Percentiles rank a stretch among this genome's conserved stretches.
Conservation (phyloP, 2,329 filamentous ascomycete species). For the Trichoderma sp. region DNA sequence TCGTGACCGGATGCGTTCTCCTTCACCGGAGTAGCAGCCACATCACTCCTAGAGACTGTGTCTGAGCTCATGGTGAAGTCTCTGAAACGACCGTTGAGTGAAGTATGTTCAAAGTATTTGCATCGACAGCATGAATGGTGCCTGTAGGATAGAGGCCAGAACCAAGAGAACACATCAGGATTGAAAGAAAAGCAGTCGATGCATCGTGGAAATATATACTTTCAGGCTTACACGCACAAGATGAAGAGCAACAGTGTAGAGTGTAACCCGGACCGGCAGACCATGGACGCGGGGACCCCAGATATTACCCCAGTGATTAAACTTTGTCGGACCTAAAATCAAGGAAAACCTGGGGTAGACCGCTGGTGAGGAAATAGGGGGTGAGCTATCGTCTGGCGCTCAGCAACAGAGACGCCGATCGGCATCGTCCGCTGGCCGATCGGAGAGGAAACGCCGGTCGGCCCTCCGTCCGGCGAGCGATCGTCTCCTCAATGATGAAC, state of each 20-base stretch:
- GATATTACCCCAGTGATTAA: background rate
- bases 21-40: background rate
- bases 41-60: background rate
- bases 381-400: background rate
- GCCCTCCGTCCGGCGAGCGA: background rate
- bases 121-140: background rate
- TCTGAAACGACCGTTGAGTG: background rate
- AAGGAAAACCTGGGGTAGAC: slow-evolving; percentile 1
- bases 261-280: slow-evolving; percentile 3
- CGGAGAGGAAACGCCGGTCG: slow-evolving; percentile 6
- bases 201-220: slow-evolving; percentile 2
- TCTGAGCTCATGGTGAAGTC: background rate
- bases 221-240: background rate
- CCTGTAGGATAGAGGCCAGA: background rate
- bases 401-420: background rate
- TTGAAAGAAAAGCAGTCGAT: background rate
- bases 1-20: background rate
- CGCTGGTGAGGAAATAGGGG: background rate
- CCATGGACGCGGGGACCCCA: slow-evolving; percentile 5
- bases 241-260: background rate
- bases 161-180: background rate
- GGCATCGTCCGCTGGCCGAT: slow-evolving; percentile 1
- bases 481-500: background rate
- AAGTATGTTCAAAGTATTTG: background rate
- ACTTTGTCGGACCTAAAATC: background rate